Conservation (phyloP, 2,329 filamentous ascomycete species). For the Diaporthe longicolla region DNA sequence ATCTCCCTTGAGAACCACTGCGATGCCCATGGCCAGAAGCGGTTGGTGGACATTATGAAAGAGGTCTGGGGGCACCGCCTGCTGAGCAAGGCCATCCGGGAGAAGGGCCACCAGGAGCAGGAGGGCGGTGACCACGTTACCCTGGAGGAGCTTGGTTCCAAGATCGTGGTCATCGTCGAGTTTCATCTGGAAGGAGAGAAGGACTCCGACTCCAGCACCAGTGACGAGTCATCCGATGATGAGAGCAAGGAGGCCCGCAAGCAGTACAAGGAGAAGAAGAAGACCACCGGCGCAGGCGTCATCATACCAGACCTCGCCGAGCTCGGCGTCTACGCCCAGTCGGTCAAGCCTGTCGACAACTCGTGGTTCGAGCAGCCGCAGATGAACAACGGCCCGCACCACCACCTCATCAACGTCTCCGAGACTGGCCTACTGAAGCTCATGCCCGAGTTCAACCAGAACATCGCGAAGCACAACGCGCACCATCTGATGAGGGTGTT, state of each 20-base stretch:
- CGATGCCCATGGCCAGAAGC: constrained; percentile 68
- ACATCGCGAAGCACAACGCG: constrained; percentile 73
- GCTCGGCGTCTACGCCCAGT: constrained; percentile 78
- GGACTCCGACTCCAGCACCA: constrained; percentile 51
- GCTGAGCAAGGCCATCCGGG: constrained; percentile 68
- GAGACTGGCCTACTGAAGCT: constrained; percentile 70
- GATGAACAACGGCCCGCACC: constrained; percentile 70
- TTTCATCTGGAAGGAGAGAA: constrained; percentile 71
- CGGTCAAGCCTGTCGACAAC: constrained; percentile 75
- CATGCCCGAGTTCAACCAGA: constrained; percentile 60
- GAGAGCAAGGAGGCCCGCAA: constrained; percentile 63
- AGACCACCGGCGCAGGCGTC: constrained; percentile 56
- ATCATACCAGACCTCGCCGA: constrained; percentile 77
- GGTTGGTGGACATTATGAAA: constrained; percentile 75
- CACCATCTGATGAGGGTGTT: constrained; percentile 79
- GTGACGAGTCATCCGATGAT: constrained; percentile 52
- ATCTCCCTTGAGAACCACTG: constrained; percentile 80
- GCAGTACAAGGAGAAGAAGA: constrained; percentile 68
- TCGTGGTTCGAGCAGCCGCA: constrained; percentile 71
- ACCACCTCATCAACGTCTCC: constrained; percentile 79
- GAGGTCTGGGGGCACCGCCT: constrained; percentile 74
- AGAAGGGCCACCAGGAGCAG: constrained; percentile 70
- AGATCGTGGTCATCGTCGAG: constrained; percentile 78
- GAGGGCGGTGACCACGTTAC: constrained; percentile 68
- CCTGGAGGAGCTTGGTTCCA: constrained; percentile 71